Conservation (phyloP, 805 yeast species). For the Priceomyces castillae region DNA sequence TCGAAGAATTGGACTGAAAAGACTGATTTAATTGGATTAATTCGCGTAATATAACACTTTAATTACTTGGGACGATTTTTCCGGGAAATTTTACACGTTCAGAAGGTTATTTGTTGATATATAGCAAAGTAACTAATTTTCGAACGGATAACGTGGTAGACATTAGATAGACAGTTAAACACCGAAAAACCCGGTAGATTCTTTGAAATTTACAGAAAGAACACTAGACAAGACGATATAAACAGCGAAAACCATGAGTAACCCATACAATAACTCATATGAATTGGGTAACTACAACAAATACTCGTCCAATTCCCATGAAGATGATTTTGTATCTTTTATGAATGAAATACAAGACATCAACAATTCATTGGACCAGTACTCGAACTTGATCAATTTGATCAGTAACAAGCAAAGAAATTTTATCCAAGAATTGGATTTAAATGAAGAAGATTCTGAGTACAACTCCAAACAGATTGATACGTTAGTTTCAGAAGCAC, state of each 20-base stretch:
- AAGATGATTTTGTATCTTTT: slow-evolving; percentile 42
- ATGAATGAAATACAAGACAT: slow-evolving; percentile 47
- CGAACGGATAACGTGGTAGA: too few relatives aligned
- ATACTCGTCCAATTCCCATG: slow-evolving; percentile 24
- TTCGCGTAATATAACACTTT: too few relatives aligned
- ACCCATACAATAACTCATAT: slow-evolving; percentile 22
- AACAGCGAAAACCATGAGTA: slow-evolving; percentile 2
- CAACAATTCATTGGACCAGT: slow-evolving; percentile 41
- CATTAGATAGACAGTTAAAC: too few relatives aligned
- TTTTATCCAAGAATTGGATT: slow-evolving; percentile 40
- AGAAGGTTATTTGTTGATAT: too few relatives aligned
- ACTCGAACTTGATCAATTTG: slow-evolving; percentile 36
- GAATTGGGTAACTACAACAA: slow-evolving; percentile 25
- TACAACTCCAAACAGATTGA: slow-evolving; percentile 75
- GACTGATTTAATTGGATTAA: too few relatives aligned
- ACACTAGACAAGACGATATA: too few relatives aligned
- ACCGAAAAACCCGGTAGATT: too few relatives aligned
- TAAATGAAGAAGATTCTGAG: slow-evolving; percentile 43
- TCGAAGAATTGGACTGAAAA: too few relatives aligned
- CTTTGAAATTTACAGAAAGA: too few relatives aligned
- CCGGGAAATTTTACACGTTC: too few relatives aligned
- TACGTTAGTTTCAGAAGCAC: slow-evolving; percentile 70
- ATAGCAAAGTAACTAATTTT: too few relatives aligned
- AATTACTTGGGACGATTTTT: too few relatives aligned
- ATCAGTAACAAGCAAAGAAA: slow-evolving; percentile 41